Conservation (phyloP, 441 rosid species). For the Erodium texanum region DNA sequence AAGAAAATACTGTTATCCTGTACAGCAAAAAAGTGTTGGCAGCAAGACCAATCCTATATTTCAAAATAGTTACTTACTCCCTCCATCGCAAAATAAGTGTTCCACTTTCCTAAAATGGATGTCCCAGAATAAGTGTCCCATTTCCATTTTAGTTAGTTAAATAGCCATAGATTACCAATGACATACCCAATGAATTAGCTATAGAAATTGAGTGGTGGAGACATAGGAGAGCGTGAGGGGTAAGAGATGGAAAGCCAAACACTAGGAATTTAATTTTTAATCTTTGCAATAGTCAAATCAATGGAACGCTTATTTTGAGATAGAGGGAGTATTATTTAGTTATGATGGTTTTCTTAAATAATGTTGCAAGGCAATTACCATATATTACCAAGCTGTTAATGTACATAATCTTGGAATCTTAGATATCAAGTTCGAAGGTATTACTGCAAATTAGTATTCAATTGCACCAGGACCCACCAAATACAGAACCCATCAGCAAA, state of each 20-base stretch:
- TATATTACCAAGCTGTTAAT: background rate
- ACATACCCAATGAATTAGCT: too few relatives aligned
- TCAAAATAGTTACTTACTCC: background rate
- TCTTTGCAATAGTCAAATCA: too few relatives aligned
- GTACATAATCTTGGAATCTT: background rate
- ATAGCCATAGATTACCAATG: too few relatives aligned
- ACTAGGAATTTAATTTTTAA: too few relatives aligned
- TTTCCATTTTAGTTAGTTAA: too few relatives aligned
- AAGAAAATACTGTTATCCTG: background rate
- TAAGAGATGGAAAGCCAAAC: too few relatives aligned
- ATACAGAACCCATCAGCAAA: constrained; percentile 1
- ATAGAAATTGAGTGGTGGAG: too few relatives aligned
- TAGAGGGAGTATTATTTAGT: background rate
- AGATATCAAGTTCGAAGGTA: background rate
- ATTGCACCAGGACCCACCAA: constrained; percentile 2
- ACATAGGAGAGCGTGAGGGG: too few relatives aligned
- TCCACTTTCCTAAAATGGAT: background rate
- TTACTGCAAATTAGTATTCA: background rate
- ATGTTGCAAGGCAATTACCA: background rate
- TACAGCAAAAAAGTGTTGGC: constrained; percentile 10
- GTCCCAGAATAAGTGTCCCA: too few relatives aligned
- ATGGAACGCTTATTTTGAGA: too few relatives aligned
- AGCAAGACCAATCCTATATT: background rate
- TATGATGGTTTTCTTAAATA: background rate
- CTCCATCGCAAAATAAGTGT: background rate